phyloP scores from a whole-genome alignment of 2,329 filamentous ascomycete species.

The Cladosporium sp. region DNA sequence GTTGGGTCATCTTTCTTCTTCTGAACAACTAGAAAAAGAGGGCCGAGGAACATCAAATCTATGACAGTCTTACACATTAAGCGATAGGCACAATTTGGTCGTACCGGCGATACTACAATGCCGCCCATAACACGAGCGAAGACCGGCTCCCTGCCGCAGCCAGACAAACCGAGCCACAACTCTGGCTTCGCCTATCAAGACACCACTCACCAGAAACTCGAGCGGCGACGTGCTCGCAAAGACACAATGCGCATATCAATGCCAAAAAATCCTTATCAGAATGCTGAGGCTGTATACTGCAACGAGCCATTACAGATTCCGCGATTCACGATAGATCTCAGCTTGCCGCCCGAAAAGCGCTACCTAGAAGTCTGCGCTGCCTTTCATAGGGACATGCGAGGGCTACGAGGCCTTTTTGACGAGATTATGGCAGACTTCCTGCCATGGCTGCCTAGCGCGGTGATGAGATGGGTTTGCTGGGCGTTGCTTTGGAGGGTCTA shows the following conservation, averaged over 20 bases:
- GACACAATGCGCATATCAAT: no score
- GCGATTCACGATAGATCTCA: conserved; percentile 48
- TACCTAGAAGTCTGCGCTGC: conserved; percentile 48
- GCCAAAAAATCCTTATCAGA: no score
- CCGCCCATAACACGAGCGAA: background rate
- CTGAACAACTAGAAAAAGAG: no score
- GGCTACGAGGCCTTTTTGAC: conserved; percentile 49
- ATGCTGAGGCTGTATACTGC: no score
- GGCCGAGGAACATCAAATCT: no score
- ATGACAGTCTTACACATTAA: no score
- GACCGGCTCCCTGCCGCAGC: background rate
- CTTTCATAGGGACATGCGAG: conserved; percentile 42
- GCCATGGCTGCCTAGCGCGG: conserved; percentile 23
- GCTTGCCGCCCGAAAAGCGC: conserved; percentile 48
- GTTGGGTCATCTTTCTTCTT: no score
- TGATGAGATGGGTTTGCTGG: conserved; percentile 36
- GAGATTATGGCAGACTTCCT: conserved; percentile 40
- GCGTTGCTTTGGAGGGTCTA: conserved; percentile 50
- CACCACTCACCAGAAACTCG: no score
- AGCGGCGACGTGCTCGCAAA: no score
- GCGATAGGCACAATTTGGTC: background rate
- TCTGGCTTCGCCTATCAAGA: no score
- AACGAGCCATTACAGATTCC: conserved; percentile 7
- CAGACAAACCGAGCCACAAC: background rate
- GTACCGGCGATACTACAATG: background rate